These are phyloP conservation scores for Candida orba DNA, from an alignment of 805 yeast genomes.

Conservation along the genomic window DNA sequence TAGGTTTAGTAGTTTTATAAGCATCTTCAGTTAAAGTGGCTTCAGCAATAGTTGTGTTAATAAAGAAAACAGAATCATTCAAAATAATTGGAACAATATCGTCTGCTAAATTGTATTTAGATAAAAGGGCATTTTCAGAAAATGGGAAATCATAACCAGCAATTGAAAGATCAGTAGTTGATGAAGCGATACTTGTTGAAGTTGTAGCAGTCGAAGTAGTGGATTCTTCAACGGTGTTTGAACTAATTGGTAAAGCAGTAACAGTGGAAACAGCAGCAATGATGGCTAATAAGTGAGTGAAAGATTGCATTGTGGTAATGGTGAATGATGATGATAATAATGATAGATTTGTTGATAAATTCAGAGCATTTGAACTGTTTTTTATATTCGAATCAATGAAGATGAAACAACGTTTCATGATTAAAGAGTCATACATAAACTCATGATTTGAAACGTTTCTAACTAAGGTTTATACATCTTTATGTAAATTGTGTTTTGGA, in stretches of 20 bases:
- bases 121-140: slow-evolving; percentile 3
- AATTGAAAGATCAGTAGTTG: not conserved
- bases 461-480: not conserved
- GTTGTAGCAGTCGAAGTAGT: not conserved
- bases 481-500: not conserved
- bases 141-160: slow-evolving; percentile 5
- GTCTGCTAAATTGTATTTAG: not conserved
- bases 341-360: not conserved
- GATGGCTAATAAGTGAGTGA: not conserved
- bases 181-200: not conserved
- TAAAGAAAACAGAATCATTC: slow-evolving; percentile 7
- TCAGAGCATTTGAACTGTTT: no score
- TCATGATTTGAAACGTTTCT: not conserved
- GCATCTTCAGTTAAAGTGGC: not conserved
- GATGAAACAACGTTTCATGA: no score
- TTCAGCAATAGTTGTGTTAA: slow-evolving; percentile 9
- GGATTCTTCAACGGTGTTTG: no score
- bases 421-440: no score
- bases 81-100: slow-evolving; percentile 6
- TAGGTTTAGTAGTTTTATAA: not conserved
- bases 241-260: no score
- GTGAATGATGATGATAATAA: not conserved
- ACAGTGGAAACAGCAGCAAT: not conserved
- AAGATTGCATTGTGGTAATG: not conserved
- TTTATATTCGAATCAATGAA: no score